Base-by-base conservation (phyloP, 1,284 basidiomycete species). In the Tilletia horrida region DNA sequence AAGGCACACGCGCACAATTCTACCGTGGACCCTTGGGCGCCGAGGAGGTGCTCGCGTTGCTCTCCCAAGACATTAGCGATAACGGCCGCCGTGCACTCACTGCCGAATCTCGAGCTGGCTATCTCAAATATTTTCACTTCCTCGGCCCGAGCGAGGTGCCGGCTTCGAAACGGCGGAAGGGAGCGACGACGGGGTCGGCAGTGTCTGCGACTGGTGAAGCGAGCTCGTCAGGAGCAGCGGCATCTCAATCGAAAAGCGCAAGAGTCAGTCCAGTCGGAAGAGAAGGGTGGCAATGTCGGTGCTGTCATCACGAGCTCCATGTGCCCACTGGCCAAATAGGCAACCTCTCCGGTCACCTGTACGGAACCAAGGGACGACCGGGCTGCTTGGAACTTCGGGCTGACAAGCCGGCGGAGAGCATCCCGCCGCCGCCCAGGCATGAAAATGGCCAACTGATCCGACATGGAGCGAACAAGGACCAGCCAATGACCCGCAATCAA, bases 61-160 rank as follows among this genome's bases (percentile, higher is more conserved):
- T 48, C 6, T 48, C 45, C 16, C 45, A 23, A 48, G 45, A 18
- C 18, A 18, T 48, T 23, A 48, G 45, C 21, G 45, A 48, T 23
- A 48, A 48, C 45, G 45, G 45, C 16, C 45, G 45, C 4, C 45
- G 45, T 6, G 45, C 45, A 6, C 45, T 48, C 18, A 48, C 45
- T 6, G 45, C 18, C 6, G 35, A 40, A 11, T 3, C 45, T 18
- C 45, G 21, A 18, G 45, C 45, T 48, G 45, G 45, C 45, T 48
- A 48, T 23, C 45, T 48, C 45, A 48, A 48, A 18, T 48, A 48
- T 18, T 48, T 48, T 18, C 45, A 48, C 45, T 48, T 48, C 45
- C 45, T 48, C 4, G 45, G 45, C 16, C 18, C 16, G 7, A 23
- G 21, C 18, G 45, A 48, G 18, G 45, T 48, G 16, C 45, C 45